These are phyloP conservation scores for Obba rivulosa DNA, from an alignment of 768 basidiomycete species.

Conservation along the genomic window DNA sequence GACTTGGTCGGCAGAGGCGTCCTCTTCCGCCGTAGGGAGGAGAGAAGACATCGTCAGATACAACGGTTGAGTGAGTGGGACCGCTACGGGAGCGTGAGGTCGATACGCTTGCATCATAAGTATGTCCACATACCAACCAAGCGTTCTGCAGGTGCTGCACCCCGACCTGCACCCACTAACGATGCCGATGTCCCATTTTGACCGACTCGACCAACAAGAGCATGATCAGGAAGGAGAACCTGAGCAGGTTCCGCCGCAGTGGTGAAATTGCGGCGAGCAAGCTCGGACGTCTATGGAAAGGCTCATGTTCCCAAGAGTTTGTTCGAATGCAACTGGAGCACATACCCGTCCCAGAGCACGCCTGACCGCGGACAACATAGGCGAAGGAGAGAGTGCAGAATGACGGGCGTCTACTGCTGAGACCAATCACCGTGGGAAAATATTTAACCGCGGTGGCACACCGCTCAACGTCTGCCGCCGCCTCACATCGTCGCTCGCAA, in stretches of 20 bases:
- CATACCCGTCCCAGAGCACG: constrained; percentile 19
- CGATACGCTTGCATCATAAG: neutral
- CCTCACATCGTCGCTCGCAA: constrained; percentile 16
- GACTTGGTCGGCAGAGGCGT: constrained; percentile 36
- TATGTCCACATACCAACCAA: neutral
- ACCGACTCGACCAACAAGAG: neutral
- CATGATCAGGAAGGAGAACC: neutral
- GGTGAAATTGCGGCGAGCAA: constrained; percentile 11
- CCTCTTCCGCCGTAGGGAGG: constrained; percentile 38
- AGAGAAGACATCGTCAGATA: constrained; percentile 60
- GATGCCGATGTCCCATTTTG: neutral
- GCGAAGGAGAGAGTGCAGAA: constrained; percentile 3
- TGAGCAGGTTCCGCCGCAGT: constrained; percentile 4
- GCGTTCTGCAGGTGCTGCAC: neutral
- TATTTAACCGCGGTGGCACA: neutral
- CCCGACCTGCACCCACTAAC: neutral
- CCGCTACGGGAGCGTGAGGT: constrained; percentile 23
- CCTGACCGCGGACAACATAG: constrained; percentile 21
- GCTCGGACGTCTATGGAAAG: constrained; percentile 1
- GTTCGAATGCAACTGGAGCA: neutral
- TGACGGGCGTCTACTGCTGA: neutral
- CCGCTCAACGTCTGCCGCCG: constrained; percentile 2
- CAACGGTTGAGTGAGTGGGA: constrained; percentile 41
- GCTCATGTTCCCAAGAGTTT: neutral
- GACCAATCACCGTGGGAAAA: constrained; percentile 4